These are phyloP conservation scores for Ceriops tagal DNA, from an alignment of 345 rosid species.

Conservation along the genomic window DNA sequence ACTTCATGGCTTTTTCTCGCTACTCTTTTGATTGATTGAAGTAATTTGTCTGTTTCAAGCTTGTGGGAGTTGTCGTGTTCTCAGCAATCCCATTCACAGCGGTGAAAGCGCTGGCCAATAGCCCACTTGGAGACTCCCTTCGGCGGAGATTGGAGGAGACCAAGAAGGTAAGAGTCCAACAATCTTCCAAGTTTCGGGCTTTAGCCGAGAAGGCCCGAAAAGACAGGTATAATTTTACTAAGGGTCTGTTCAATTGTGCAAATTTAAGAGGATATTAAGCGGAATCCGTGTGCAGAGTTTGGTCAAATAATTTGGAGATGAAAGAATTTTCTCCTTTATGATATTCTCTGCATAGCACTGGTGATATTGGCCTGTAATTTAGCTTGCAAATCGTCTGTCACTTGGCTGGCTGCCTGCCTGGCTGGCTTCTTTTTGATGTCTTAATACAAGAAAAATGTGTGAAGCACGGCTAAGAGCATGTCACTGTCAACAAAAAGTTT, in stretches of 20 bases:
- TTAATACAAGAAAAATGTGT: background rate
- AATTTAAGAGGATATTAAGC: no score
- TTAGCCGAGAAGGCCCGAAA: slow-evolving; percentile 59
- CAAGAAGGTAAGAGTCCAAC: slow-evolving; percentile 59
- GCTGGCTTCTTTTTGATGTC: no score
- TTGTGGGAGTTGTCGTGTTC: slow-evolving; percentile 82
- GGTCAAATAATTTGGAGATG: background rate
- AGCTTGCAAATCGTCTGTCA: no score
- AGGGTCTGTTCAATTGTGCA: no score
- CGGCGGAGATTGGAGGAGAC: slow-evolving; percentile 59
- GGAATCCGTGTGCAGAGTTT: background rate
- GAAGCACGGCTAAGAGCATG: background rate
- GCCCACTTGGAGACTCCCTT: slow-evolving; percentile 72
- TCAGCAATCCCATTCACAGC: slow-evolving; percentile 89
- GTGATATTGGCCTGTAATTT: no score
- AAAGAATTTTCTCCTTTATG: background rate
- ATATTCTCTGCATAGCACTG: no score
- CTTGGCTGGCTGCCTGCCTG: no score
- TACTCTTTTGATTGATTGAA: no score
- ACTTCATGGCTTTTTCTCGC: no score
- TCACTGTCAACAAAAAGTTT: background rate
- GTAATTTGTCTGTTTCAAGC: slow-evolving; percentile 33
- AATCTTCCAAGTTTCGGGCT: slow-evolving; percentile 55
- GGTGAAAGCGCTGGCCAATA: slow-evolving; percentile 89
- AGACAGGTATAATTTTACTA: slow-evolving; percentile 49